Evolutionary conservation across 2,329 filamentous ascomycete genomes (phyloP).

Genomic region (Bipolaris bicolor): DNA sequence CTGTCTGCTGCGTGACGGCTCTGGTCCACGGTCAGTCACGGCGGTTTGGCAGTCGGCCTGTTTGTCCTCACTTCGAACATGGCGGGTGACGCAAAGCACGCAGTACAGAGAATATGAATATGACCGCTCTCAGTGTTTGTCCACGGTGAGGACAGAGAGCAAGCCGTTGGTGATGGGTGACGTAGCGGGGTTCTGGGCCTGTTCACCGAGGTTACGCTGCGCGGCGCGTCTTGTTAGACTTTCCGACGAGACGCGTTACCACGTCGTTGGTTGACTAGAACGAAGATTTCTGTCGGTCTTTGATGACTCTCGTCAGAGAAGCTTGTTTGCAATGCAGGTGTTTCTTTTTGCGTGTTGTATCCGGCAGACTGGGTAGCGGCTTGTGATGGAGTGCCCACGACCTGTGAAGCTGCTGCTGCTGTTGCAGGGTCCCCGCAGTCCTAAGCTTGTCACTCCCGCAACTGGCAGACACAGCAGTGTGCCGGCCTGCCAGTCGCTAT

Average conservation of each 20-base stretch:
- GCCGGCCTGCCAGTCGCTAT: not conserved
- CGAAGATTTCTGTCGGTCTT: not conserved
- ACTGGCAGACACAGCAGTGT: not conserved
- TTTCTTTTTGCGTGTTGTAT: not conserved
- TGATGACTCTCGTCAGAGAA: not conserved
- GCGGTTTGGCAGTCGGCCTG: not conserved
- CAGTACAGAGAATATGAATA: not conserved
- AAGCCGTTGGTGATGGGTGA: constrained; percentile 5
- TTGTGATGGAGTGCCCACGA: not conserved
- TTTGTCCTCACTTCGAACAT: constrained; percentile 28
- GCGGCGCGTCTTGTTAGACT: not conserved
- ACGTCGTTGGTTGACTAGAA: not conserved
- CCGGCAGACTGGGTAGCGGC: not conserved
- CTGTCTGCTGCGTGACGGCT: constrained; percentile 70
- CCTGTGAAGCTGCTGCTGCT: constrained; percentile 4
- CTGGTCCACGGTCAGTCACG: constrained; percentile 31
- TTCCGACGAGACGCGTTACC: not conserved
- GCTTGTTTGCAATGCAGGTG: not conserved
- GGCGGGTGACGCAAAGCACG: not conserved
- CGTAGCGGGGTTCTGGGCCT: constrained; percentile 14
- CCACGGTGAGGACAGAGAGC: not conserved
- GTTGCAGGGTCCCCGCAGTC: constrained; percentile 20
- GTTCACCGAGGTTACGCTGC: constrained; percentile 6
- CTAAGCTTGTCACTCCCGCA: not conserved
- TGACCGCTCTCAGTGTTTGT: not conserved